Base-by-base conservation (phyloP, 2,329 filamentous ascomycete genomes). In the Phyllosticta citribraziliensis region DNA sequence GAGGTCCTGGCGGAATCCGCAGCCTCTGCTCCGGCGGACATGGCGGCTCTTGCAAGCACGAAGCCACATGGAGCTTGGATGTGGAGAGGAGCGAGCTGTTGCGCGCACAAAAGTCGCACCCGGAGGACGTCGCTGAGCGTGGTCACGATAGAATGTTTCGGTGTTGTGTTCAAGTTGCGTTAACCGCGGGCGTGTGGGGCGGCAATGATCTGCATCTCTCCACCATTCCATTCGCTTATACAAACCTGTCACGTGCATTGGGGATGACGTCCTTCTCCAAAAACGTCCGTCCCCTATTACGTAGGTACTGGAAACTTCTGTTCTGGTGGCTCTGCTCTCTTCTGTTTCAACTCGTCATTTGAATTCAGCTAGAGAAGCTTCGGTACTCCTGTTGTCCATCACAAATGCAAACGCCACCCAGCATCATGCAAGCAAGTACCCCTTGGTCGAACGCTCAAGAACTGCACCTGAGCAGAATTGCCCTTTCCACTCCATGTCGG, bases 11-110 rank as follows among this genome's bases (percentile, higher is more conserved):
- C 60, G 65, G 69, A 66, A 64, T 70, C 68, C 65, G 67, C 67
- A 62, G 66, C 66, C 67, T 73, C 72, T 67, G 68, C 67, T 68
- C 70, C 72, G 67, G 60, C 55, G 60, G 73, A 73, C 72, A 74
- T 74, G 61, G 66, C 70, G 69, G 65, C 69, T 67, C 67, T 65
- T 68, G 64, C 66, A 55, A 61, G 60, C 65, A 66, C 65, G 69
- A 67, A 71, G 70, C 71, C 67, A 68, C 72, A 74, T 74, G 70
- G 70, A 67, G 68, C 24, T 27, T 33, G 51, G 55, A 54, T 27
- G 59, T 30, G 30, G 12, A 30, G 53, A 52, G 8, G 30, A 52
- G 55, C 24, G 53, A 54, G 58, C 35, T n/a, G 19, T 47, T 47
- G 40, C 40, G 40, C 40, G 40, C 40, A 47, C 40, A 47, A 53